phyloP scores from a whole-genome alignment of 2,329 filamentous ascomycete genomes.

The Meredithiella fracta region DNA sequence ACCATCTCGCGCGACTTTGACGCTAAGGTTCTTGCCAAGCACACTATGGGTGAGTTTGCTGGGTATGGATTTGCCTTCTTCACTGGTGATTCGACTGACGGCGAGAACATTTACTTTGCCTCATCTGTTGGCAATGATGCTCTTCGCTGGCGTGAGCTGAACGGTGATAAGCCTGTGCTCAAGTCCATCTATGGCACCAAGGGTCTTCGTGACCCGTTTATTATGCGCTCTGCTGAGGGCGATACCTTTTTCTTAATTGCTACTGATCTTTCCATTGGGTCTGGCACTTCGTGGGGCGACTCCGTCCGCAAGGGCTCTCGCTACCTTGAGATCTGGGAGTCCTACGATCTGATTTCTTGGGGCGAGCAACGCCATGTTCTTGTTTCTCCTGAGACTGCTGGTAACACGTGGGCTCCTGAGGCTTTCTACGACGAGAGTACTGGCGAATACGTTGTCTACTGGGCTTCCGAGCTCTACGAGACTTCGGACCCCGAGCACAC shows the following conservation, averaged over 20 bases:
- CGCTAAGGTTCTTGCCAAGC: conserved; percentile 22
- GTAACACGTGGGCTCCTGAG: conserved; percentile 38
- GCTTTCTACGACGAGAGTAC: conserved; percentile 31
- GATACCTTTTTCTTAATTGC: conserved; percentile 36
- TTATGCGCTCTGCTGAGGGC: conserved; percentile 34
- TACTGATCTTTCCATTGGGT: conserved; percentile 37
- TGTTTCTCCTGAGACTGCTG: conserved; percentile 32
- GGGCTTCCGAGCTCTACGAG: conserved; percentile 28
- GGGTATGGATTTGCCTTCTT: conserved; percentile 38
- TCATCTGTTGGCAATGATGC: conserved; percentile 36
- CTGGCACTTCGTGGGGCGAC: conserved; percentile 35
- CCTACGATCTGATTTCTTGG: conserved; percentile 33
- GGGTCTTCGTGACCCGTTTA: conserved; percentile 35
- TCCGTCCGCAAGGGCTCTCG: conserved; percentile 30
- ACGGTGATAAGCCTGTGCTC: conserved; percentile 29
- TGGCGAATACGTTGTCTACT: conserved; percentile 29
- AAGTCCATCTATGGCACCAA: conserved; percentile 30
- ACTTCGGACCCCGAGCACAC: conserved; percentile 26
- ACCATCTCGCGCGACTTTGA: conserved; percentile 19
- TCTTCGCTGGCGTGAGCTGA: conserved; percentile 33
- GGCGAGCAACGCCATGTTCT: conserved; percentile 32
- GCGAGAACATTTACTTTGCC: conserved; percentile 37
- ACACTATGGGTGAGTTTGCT: conserved; percentile 21
- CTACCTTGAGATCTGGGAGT: conserved; percentile 38
- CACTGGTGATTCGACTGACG: conserved; percentile 26